Conservation (phyloP, 2,329 filamentous ascomycete genomes). For the Zymoseptoria passerinii region DNA sequence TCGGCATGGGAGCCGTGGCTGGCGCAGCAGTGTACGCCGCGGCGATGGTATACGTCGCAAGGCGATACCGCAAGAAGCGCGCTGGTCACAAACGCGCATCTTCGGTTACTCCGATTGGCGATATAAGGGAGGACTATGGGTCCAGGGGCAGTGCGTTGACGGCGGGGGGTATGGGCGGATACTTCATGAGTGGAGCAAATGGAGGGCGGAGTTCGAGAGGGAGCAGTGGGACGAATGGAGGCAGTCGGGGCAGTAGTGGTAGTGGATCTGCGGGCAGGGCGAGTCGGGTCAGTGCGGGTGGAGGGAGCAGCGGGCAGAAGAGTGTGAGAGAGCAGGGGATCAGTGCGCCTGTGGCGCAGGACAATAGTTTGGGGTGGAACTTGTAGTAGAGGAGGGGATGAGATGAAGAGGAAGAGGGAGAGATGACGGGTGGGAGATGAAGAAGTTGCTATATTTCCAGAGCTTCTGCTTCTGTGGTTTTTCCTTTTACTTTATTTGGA, state of each 20-base stretch:
- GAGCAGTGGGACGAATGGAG: constrained; percentile 17
- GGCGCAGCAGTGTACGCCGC: constrained; percentile 82
- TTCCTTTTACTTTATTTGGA: not conserved
- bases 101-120: constrained; percentile 50
- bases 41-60: constrained; percentile 88
- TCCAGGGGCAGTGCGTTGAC: constrained; percentile 13
- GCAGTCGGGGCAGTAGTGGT: constrained; percentile 30
- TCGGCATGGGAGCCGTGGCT: constrained; percentile 68
- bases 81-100: constrained; percentile 60
- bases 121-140: constrained; percentile 31
- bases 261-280: constrained; percentile 32
- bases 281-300: constrained; percentile 42
- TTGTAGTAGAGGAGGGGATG: constrained; percentile 38
- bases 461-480: not conserved
- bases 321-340: constrained; percentile 64
- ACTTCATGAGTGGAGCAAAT: constrained; percentile 61
- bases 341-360: constrained; percentile 80
- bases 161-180: constrained; percentile 34
- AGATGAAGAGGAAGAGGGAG: not conserved
- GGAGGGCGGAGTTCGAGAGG: constrained; percentile 28
- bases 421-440: not conserved
- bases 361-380: constrained; percentile 95
- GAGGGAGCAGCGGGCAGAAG: constrained; percentile 54
- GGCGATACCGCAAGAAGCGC: constrained; percentile 78
- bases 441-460: not conserved